phyloP scores from a whole-genome alignment of 2,329 filamentous ascomycete genomes.

The Laburnicola sp. region DNA sequence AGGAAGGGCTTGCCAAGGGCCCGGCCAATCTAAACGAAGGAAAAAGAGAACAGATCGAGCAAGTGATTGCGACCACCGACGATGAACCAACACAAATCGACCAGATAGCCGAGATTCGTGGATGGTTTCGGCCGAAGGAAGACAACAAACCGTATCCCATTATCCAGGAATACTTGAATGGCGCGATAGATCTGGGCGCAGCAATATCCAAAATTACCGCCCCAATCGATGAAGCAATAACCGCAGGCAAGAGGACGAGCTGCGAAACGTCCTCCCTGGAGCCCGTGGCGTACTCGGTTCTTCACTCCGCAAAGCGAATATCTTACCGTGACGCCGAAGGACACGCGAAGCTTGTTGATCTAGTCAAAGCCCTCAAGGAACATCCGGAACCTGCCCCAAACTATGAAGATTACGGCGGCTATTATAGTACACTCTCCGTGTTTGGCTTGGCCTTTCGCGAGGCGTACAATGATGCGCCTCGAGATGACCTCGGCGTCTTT shows the following conservation, averaged over 20 bases:
- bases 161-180: conserved; percentile 30
- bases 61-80: conserved; percentile 20
- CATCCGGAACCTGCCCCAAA: conserved; percentile 25
- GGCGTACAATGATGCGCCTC: conserved; percentile 35
- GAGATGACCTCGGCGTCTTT: conserved; percentile 16
- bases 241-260: conserved; percentile 19
- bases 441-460: conserved; percentile 32
- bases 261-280: conserved; percentile 15
- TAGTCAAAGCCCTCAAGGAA: conserved; percentile 31
- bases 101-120: conserved; percentile 32
- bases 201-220: conserved; percentile 21
- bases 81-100: conserved; percentile 32
- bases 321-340: conserved; percentile 15
- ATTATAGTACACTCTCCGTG: conserved; percentile 26
- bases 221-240: conserved; percentile 34
- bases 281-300: conserved; percentile 37
- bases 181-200: conserved; percentile 18
- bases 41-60: conserved; percentile 22
- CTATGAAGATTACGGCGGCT: conserved; percentile 19
- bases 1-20: too few relatives aligned
- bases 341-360: conserved; percentile 24
- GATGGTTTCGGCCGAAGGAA: conserved; percentile 34
- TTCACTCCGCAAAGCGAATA: conserved; percentile 35
- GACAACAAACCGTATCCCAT: conserved; percentile 25
- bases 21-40: conserved; percentile 11